Evolutionary conservation across 371 early-diverging fungal species (phyloP).

Genomic region (Vittaforma corneae): DNA sequence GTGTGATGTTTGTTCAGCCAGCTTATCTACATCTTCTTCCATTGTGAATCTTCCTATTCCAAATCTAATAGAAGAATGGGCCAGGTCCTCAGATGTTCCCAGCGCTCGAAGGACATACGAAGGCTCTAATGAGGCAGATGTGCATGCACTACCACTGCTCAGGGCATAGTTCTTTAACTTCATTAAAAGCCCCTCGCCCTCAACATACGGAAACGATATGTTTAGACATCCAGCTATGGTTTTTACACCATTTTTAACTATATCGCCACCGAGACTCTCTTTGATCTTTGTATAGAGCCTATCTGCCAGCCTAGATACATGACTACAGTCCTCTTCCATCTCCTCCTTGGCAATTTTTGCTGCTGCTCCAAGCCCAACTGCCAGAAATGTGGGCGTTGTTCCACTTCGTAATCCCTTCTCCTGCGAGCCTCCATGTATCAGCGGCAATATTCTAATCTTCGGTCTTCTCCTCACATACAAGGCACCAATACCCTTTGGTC

Average conservation of each 20-base stretch:
- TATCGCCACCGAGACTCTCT: slow-evolving; percentile 28
- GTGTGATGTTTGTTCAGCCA: slow-evolving; percentile 68
- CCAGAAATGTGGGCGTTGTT: slow-evolving; percentile 84
- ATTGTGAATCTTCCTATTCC: slow-evolving; percentile 95
- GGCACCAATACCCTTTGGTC: slow-evolving; percentile 93
- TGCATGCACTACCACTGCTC: slow-evolving; percentile 93
- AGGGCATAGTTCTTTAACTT: slow-evolving; percentile 90
- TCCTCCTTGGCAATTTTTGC: slow-evolving; percentile 73
- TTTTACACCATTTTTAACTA: slow-evolving; percentile 41
- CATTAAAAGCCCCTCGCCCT: slow-evolving; percentile 96
- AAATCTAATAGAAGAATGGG: slow-evolving; percentile 91
- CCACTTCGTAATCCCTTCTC: slow-evolving; percentile 93
- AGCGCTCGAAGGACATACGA: slow-evolving; percentile 90
- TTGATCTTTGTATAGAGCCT: slow-evolving; percentile 34
- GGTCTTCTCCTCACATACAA: slow-evolving; percentile 86
- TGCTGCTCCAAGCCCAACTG: slow-evolving; percentile 89
- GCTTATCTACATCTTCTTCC: slow-evolving; percentile 81
- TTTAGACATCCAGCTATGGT: slow-evolving; percentile 73
- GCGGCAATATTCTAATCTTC: slow-evolving; percentile 78
- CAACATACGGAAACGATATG: slow-evolving; percentile 94
- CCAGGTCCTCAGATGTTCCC: slow-evolving; percentile 92
- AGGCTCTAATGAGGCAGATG: slow-evolving; percentile 92
- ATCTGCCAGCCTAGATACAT: slow-evolving; percentile 34
- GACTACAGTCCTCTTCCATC: slow-evolving; percentile 64
- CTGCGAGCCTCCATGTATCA: slow-evolving; percentile 91